phyloP scores from a whole-genome alignment of 805 yeast genomes.

The Wickerhamomyces chaumierensis region DNA sequence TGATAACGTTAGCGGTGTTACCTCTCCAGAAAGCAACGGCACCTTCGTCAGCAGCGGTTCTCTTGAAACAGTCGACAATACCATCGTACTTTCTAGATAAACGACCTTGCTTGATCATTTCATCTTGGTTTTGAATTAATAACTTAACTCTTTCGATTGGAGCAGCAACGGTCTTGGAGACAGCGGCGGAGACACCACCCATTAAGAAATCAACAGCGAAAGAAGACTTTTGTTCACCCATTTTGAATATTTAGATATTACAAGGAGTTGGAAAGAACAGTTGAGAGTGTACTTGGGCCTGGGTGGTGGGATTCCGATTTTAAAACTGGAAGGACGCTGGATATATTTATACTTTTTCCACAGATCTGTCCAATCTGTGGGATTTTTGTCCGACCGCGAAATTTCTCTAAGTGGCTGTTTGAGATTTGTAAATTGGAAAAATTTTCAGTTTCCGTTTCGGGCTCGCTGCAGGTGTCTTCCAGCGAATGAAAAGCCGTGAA shows the following conservation, averaged over 20 bases:
- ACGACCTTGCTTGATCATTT: constrained; percentile 97
- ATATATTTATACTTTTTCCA: neutral
- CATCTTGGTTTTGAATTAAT: constrained; percentile 95
- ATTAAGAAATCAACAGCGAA: constrained; percentile 66
- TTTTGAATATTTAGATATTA: constrained; percentile 4
- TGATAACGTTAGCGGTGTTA: constrained; percentile 97
- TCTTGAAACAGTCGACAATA: constrained; percentile 85
- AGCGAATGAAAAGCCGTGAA: neutral
- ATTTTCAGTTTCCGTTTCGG: neutral
- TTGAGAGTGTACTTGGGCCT: neutral
- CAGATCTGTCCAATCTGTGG: neutral
- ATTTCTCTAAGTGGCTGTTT: no score
- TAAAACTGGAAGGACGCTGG: neutral
- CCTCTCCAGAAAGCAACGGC: constrained; percentile 95
- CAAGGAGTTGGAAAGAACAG: neutral
- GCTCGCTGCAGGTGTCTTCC: neutral
- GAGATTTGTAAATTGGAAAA: no score
- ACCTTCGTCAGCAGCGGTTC: constrained; percentile 94
- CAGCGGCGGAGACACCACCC: constrained; percentile 99
- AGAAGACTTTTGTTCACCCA: constrained; percentile 29
- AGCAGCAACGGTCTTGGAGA: constrained; percentile 95
- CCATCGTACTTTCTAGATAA: constrained; percentile 77
- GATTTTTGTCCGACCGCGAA: neutral
- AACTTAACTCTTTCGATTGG: constrained; percentile 96
- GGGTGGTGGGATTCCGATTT: neutral